Evolutionary conservation across 2,329 filamentous ascomycete genomes (phyloP).

Genomic region (Magnaporthales sp.): DNA sequence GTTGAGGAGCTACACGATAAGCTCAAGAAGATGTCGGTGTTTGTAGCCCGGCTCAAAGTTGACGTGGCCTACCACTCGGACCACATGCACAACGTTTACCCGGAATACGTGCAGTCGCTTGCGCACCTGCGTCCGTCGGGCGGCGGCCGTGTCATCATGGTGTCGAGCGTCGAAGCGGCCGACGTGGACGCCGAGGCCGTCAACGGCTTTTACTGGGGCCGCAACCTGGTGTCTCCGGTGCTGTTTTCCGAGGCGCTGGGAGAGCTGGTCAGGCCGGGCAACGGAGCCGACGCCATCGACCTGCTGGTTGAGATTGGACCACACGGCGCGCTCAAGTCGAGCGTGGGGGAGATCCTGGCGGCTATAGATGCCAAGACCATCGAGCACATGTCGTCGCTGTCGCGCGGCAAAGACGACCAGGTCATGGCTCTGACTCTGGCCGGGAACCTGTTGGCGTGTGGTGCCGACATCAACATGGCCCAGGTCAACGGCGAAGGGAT

Average conservation of each 20-base stretch:
- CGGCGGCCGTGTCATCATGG: conserved; percentile 3
- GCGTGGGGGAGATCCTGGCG: conserved; percentile 14
- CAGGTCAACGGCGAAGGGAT: conserved; percentile 16
- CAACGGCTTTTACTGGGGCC: conserved; percentile 21
- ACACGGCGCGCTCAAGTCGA: conserved; percentile 17
- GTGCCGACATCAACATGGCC: conserved; percentile 1
- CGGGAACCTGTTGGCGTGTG: conserved; percentile 6
- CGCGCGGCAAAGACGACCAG: conserved; percentile 8
- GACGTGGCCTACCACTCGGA: conserved; percentile 19
- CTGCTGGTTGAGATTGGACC: conserved; percentile 19
- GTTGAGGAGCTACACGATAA: conserved; percentile 10
- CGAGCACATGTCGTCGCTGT: conserved; percentile 9
- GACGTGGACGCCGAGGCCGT: conserved; percentile 10
- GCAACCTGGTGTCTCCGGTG: conserved; percentile 24
- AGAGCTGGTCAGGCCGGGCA: conserved; percentile 10
- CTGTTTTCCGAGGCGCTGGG: conserved; percentile 19
- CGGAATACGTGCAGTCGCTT: background rate
- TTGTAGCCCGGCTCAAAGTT: conserved; percentile 13
- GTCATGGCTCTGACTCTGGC: conserved; percentile 10
- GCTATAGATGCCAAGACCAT: conserved; percentile 4
- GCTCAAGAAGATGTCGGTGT: conserved; percentile 4
- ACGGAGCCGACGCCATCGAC: conserved; percentile 18
- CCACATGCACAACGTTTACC: conserved; percentile 10
- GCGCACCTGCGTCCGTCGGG: background rate
- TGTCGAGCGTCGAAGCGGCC: conserved; percentile 2